Evolutionary conservation across 2,329 filamentous ascomycete genomes (phyloP).

Genomic region (Westerdykella aurantiaca): DNA sequence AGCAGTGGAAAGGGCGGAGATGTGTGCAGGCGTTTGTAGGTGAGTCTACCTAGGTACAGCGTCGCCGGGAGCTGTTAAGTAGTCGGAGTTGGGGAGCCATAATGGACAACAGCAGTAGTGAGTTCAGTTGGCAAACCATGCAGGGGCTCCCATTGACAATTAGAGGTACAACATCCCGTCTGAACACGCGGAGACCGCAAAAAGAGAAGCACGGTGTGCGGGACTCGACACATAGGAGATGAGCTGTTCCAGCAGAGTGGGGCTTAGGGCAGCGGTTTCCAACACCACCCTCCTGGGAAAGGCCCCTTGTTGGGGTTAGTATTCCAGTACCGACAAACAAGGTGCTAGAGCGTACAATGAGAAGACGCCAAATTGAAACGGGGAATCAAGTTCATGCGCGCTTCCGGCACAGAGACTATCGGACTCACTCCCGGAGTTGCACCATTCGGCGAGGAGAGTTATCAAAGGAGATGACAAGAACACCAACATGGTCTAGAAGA

Average conservation of each 20-base stretch:
- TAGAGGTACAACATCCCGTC: constrained; percentile 30
- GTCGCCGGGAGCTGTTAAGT: constrained; percentile 1
- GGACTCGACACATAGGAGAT: no score
- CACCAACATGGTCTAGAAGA: background rate
- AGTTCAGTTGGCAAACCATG: constrained; percentile 21
- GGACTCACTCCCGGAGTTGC: no score
- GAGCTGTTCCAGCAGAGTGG: no score
- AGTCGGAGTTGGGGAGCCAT: constrained; percentile 4
- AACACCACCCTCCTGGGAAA: no score
- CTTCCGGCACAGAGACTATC: no score
- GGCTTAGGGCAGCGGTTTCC: no score
- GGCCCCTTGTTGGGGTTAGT: constrained; percentile 4
- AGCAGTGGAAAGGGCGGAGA: no score
- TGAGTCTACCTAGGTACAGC: no score
- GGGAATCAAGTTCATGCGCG: background rate
- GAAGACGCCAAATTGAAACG: constrained; percentile 6
- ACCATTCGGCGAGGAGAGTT: constrained; percentile 4
- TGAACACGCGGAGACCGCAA: constrained; percentile 26
- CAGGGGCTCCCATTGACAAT: constrained; percentile 20
- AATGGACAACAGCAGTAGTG: constrained; percentile 13
- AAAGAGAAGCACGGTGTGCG: no score
- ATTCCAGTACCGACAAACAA: constrained; percentile 21
- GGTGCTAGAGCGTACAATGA: constrained; percentile 18
- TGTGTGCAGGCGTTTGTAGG: no score
- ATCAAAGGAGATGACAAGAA: constrained; percentile 14